Base-by-base conservation (phyloP, 1,139 yeast species). In the Geotrichum macrosporum region DNA sequence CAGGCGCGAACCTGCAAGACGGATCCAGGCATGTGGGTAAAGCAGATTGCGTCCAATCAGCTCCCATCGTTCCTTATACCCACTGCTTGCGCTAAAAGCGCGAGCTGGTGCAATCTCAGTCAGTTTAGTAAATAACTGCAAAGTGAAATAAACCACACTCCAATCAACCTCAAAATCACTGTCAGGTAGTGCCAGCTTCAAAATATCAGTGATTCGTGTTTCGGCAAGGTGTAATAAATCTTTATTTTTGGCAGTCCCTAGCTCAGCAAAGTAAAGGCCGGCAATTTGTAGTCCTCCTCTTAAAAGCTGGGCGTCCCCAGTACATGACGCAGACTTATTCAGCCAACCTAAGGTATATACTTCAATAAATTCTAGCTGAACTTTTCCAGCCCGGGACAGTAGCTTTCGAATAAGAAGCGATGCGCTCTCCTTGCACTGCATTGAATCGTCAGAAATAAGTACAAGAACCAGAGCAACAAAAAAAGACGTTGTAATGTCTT, bases 21-120 rank as follows among this genome's bases (percentile, higher is more conserved):
- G 78, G 10, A 89, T 84, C 97, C 97, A 89, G 0, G 94, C 75
- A 63, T 89, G 97, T 1, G 96, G 96, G 63, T 78, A 92, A 45
- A 89, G 69, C 52, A 88, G 69, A 21, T 80, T 68, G 10, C 73
- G 74, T 24, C 78, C 71, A 4, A 84, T 68, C 18, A 67, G 64
- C 10, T 62, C 59, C 92, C 94, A 84, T 10, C 76, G 56, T 1
- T 38, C 41, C 31, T 64, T 70, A 51, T 57, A 55, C 15, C 56
- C 57, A 6, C 44, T 34, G 15, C 42, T 46, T 88, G 69, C 41
- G 3, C 55, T 39, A 49, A 73, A 73, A 38, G 76, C 68, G 22
- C 48, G 48, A 2, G 26, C 31, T 18, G 52, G 52, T 41, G 30
- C 48, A n/a, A 44, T 32, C 34, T 51, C 54, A 21, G 58, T 62